A percentile compares a stretch with the other conserved stretches of the same genome.
Conservation (phyloP, 345 rosid species). For the Reutealis trisperma region DNA sequence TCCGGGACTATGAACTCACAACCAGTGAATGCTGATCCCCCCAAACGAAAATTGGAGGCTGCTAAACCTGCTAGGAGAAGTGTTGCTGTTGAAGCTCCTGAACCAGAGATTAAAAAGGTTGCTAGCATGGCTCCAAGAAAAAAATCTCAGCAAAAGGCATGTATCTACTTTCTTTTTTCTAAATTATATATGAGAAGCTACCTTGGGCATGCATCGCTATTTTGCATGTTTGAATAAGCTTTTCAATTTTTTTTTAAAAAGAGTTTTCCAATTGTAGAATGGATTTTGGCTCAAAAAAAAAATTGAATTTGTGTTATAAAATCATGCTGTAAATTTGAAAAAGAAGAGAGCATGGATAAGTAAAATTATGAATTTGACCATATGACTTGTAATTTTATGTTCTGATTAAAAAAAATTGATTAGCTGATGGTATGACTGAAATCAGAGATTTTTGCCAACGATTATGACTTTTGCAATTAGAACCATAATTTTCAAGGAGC, state of each 20-base stretch:
- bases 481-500: background rate
- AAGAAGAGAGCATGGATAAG: background rate
- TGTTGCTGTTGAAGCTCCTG: conserved; percentile 57
- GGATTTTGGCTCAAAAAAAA: background rate
- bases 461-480: background rate
- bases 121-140: conserved; percentile 47
- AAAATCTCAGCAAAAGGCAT: conserved; percentile 66
- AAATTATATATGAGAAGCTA: background rate
- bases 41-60: conserved; percentile 50
- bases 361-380: background rate
- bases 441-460: background rate
- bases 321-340: background rate
- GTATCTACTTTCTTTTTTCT: background rate
- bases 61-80: conserved; percentile 59
- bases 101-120: conserved; percentile 53
- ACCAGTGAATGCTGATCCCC: conserved; percentile 50
- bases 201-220: conserved; percentile 1
- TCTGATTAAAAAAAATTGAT: background rate
- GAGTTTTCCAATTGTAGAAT: background rate
- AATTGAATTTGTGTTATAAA: background rate
- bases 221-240: background rate
- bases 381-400: background rate
- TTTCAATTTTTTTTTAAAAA: background rate
- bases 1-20: conserved; percentile 74
- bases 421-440: background rate